Conservation (phyloP, 2,329 filamentous ascomycete genomes). For the Trichoderma hamatum region DNA sequence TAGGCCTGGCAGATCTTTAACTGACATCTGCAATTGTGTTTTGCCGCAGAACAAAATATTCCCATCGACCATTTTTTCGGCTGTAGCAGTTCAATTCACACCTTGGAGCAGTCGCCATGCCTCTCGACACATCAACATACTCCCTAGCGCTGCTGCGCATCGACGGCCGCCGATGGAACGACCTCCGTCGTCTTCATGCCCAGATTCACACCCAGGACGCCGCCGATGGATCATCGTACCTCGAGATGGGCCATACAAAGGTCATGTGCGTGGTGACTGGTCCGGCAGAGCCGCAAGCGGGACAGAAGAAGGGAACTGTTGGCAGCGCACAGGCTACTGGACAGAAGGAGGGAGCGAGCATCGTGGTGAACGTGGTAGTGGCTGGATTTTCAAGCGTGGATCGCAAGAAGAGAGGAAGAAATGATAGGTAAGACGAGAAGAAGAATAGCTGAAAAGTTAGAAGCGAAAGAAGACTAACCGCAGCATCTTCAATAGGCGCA, state of each 20-base stretch:
- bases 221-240: conserved; percentile 88
- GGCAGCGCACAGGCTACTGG: conserved; percentile 39
- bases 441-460: not conserved
- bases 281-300: conserved; percentile 66
- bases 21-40: not conserved
- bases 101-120: conserved; percentile 59
- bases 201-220: conserved; percentile 91
- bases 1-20: not conserved
- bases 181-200: conserved; percentile 83
- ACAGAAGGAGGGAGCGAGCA: conserved; percentile 55
- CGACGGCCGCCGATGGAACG: conserved; percentile 92
- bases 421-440: conserved; percentile 71
- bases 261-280: conserved; percentile 91
- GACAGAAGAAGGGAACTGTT: conserved; percentile 41
- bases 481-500: conserved; percentile 59
- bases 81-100: not conserved
- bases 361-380: conserved; percentile 80
- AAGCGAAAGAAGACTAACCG: not conserved
- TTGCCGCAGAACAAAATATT: not conserved
- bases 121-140: conserved; percentile 93
- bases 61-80: too few species aligned
- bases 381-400: conserved; percentile 89
- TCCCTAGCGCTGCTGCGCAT: conserved; percentile 80
- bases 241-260: conserved; percentile 97
- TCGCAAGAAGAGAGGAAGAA: conserved; percentile 72